These are phyloP conservation scores for Apiospora sp. DNA, from an alignment of 2,329 filamentous ascomycete species.

Conservation along the genomic window DNA sequence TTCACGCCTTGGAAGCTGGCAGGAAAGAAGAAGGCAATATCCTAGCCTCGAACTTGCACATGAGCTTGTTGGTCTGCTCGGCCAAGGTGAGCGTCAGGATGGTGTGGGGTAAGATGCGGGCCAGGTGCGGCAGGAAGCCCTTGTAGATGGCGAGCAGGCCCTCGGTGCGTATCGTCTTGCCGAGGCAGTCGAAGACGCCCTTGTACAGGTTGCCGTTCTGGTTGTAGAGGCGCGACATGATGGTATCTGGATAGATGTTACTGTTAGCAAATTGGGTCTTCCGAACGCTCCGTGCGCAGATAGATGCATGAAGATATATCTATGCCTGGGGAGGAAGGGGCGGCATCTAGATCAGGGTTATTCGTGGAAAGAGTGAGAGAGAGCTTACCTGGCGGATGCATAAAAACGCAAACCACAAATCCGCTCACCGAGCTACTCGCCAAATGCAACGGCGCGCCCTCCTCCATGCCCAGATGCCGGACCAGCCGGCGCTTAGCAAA, in stretches of 20 bases:
- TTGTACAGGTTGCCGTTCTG: conserved; percentile 97
- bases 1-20: conserved; percentile 36
- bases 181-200: conserved; percentile 89
- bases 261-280: conserved; percentile 25
- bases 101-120: conserved; percentile 93
- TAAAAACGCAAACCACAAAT: conserved; percentile 95
- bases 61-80: conserved; percentile 95
- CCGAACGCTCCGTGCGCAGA: not conserved
- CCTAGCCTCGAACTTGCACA: conserved; percentile 76
- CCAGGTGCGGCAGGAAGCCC: conserved; percentile 93
- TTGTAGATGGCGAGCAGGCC: conserved; percentile 95
- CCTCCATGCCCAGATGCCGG: conserved; percentile 85
- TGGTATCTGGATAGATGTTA: conserved; percentile 69
- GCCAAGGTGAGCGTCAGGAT: conserved; percentile 92
- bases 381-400: conserved; percentile 88
- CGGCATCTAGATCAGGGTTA: too few species aligned
- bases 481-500: conserved; percentile 90
- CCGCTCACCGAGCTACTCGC: conserved; percentile 89
- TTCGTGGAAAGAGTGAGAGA: not conserved
- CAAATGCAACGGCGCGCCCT: conserved; percentile 88
- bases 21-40: conserved; percentile 55
- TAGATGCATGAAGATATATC: not conserved
- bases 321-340: too few species aligned
- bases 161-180: conserved; percentile 90
- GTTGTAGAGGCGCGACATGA: conserved; percentile 99